A percentile compares a stretch with the other conserved stretches of the same genome.
These are phyloP conservation scores for Myxozyma melibiosi DNA, from an alignment of 805 yeast species.

Conservation along the genomic window DNA sequence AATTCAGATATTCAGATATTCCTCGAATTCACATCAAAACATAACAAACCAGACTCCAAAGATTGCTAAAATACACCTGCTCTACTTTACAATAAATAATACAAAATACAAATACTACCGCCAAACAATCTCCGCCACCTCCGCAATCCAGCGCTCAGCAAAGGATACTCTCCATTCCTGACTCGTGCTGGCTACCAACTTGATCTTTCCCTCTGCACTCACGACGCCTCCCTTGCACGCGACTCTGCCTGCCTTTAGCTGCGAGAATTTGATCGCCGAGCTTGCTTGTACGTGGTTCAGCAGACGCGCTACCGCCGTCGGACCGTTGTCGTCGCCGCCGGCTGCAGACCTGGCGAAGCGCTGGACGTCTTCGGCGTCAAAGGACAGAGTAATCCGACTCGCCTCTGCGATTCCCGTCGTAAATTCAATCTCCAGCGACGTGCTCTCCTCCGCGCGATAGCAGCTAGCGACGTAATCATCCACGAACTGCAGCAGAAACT, in stretches of 20 bases:
- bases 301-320: neutral
- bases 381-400: slow-evolving; percentile 10
- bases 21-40: too few species aligned
- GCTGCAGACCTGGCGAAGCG: slow-evolving; percentile 1
- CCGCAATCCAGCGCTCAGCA: slow-evolving; percentile 1
- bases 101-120: too few species aligned
- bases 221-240: slow-evolving; percentile 18
- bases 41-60: too few species aligned
- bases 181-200: neutral
- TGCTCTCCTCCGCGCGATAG: neutral
- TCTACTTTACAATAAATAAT: too few species aligned
- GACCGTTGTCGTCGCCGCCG: too few species aligned
- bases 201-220: slow-evolving; percentile 18
- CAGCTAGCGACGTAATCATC: slow-evolving; percentile 9
- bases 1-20: too few species aligned
- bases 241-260: slow-evolving; percentile 2
- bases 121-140: slow-evolving; percentile 6
- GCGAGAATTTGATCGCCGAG: slow-evolving; percentile 11
- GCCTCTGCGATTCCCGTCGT: slow-evolving; percentile 1
- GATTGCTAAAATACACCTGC: too few species aligned
- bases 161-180: slow-evolving; percentile 4
- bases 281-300: slow-evolving; percentile 2
- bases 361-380: slow-evolving; percentile 10
- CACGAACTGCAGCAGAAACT: slow-evolving; percentile 6
- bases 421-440: slow-evolving; percentile 17